These are phyloP conservation scores for Suillus lakei DNA, from an alignment of 768 basidiomycete species.

Conservation along the genomic window DNA sequence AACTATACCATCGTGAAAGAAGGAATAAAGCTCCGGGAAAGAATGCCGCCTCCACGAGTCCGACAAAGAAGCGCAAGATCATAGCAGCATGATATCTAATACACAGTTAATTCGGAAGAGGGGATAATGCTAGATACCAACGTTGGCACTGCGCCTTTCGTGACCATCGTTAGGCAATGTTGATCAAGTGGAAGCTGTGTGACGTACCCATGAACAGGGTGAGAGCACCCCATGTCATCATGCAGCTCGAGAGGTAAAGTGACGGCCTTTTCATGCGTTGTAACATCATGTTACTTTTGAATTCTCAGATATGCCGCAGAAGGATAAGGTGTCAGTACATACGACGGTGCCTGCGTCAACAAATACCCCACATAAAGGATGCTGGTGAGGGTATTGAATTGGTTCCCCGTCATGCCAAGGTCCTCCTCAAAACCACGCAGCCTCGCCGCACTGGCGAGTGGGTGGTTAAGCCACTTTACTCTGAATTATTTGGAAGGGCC, in stretches of 20 bases:
- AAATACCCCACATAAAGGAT: constrained; percentile 73
- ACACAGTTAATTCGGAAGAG: no score
- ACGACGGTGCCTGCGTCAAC: constrained; percentile 77
- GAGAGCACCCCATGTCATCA: constrained; percentile 71
- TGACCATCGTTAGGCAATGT: constrained; percentile 2
- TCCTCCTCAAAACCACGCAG: constrained; percentile 71
- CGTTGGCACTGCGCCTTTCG: constrained; percentile 40
- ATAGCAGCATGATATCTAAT: constrained; percentile 65
- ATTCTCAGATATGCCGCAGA: background rate
- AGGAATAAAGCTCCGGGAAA: constrained; percentile 71
- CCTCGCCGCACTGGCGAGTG: constrained; percentile 60
- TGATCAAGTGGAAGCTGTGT: background rate
- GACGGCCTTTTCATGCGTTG: constrained; percentile 69
- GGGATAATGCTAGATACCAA: constrained; percentile 28
- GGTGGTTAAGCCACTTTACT: no score
- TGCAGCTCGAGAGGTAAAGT: constrained; percentile 63
- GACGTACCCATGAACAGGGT: constrained; percentile 53
- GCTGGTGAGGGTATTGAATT: constrained; percentile 71
- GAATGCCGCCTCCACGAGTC: constrained; percentile 69
- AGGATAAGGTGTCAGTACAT: constrained; percentile 25
- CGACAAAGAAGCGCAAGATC: constrained; percentile 78
- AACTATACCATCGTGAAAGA: constrained; percentile 61
- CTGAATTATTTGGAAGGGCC: background rate
- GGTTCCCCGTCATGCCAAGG: constrained; percentile 59
- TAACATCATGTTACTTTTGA: constrained; percentile 67